phyloP scores from a whole-genome alignment of 2,329 filamentous ascomycete species.

The Penicillium psychrosexuale region DNA sequence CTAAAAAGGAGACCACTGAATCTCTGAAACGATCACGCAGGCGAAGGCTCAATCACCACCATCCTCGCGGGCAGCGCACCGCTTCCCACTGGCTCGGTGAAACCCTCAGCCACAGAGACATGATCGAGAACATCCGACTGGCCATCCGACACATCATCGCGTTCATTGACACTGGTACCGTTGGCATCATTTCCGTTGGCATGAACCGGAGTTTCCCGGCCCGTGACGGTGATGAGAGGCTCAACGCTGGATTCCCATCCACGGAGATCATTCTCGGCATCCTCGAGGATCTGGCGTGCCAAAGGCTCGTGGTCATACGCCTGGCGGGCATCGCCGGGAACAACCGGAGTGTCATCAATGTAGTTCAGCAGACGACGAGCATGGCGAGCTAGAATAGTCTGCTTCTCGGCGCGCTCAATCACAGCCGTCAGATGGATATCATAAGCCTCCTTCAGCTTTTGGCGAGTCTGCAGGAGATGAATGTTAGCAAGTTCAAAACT shows the following conservation, averaged over 20 bases:
- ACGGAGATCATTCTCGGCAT: conserved; percentile 83
- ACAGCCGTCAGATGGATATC: conserved; percentile 82
- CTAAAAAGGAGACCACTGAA: background rate
- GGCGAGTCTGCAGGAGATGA: conserved; percentile 64
- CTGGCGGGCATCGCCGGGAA: conserved; percentile 76
- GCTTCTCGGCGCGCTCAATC: conserved; percentile 95
- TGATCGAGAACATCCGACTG: conserved; percentile 9
- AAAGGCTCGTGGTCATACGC: conserved; percentile 64
- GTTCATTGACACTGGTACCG: background rate
- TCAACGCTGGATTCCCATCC: conserved; percentile 63
- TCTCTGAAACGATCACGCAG: background rate
- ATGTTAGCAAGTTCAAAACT: conserved; percentile 5
- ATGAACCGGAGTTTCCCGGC: conserved; percentile 23
- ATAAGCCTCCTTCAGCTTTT: conserved; percentile 94
- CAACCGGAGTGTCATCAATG: conserved; percentile 83
- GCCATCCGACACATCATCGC: conserved; percentile 4
- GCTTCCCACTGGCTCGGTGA: conserved; percentile 10
- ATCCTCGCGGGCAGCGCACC: conserved; percentile 15
- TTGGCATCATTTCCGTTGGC: background rate
- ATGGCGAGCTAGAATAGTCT: conserved; percentile 88
- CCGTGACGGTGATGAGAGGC: conserved; percentile 52
- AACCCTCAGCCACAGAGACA: conserved; percentile 1
- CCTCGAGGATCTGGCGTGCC: conserved; percentile 82
- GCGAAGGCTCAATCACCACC: conserved; percentile 11
- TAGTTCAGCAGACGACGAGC: conserved; percentile 79